Percentiles rank a stretch among this genome's conserved stretches.
Evolutionary conservation across 371 early-diverging fungal species (phyloP).

Genomic region (Actinomortierella wolfii): DNA sequence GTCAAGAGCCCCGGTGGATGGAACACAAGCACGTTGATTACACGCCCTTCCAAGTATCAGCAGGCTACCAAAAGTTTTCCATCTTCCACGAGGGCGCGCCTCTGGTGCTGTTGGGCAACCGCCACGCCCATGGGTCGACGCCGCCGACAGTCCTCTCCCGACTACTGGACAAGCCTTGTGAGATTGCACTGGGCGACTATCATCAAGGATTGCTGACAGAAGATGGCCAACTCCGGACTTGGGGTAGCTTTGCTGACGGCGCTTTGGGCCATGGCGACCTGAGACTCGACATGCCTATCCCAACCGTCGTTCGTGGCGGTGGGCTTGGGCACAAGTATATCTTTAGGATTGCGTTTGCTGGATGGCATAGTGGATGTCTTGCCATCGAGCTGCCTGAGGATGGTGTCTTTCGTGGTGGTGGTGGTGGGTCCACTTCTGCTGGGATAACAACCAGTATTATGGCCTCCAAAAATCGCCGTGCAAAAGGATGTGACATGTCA

Average conservation of each 20-base stretch:
- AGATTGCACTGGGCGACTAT: constrained; percentile 34
- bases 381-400: constrained; percentile 33
- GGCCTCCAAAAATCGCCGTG: no score
- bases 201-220: constrained; percentile 40
- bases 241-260: constrained; percentile 35
- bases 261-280: constrained; percentile 38
- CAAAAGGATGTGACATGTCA: no score
- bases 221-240: constrained; percentile 34
- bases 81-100: constrained; percentile 29
- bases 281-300: constrained; percentile 13
- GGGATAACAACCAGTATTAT: no score
- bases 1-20: no score
- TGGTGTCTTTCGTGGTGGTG: constrained; percentile 24
- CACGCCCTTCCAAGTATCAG: constrained; percentile 4
- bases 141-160: constrained; percentile 22
- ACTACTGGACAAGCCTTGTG: constrained; percentile 20
- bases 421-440: no score
- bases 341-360: constrained; percentile 28
- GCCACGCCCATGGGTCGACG: constrained; percentile 15
- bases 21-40: no score
- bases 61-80: constrained; percentile 23
- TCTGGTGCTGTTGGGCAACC: constrained; percentile 22
- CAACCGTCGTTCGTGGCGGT: constrained; percentile 29
- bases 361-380: constrained; percentile 39
- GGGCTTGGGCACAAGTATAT: constrained; percentile 25